Evolutionary conservation across 2,329 filamentous ascomycete species (phyloP).

Genomic region (Paecilomyces sp.): DNA sequence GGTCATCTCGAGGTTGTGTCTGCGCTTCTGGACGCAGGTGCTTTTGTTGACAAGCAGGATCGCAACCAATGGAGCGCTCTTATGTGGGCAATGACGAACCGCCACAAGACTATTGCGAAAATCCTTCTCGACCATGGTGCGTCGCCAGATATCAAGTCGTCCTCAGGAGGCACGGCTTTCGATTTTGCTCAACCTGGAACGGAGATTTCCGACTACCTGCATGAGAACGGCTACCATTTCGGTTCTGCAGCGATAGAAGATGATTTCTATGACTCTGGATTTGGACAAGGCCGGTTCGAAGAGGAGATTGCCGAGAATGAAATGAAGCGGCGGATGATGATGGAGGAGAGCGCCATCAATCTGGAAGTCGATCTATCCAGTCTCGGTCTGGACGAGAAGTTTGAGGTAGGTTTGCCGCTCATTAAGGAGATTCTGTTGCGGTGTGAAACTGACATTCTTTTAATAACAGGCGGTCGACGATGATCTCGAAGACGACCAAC

Average conservation of each 20-base stretch:
- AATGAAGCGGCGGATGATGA: conserved; percentile 84
- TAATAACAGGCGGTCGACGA: conserved; percentile 46
- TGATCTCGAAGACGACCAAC: conserved; percentile 78
- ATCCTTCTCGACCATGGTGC: conserved; percentile 85
- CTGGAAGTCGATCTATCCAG: conserved; percentile 94
- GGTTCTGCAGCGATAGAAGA: conserved; percentile 45
- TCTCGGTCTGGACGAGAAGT: conserved; percentile 89
- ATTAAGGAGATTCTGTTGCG: background rate
- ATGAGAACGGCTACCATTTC: conserved; percentile 80
- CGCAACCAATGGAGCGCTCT: conserved; percentile 94
- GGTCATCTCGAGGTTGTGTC: conserved; percentile 85
- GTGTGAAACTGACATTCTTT: background rate
- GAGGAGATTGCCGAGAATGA: conserved; percentile 97
- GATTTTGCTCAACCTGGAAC: conserved; percentile 94
- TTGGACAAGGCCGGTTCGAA: conserved; percentile 89
- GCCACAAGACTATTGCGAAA: conserved; percentile 94
- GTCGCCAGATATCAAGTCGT: conserved; percentile 92
- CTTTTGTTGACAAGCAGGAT: conserved; percentile 86
- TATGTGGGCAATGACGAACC: conserved; percentile 99
- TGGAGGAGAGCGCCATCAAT: conserved; percentile 97
- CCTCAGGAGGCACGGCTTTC: conserved; percentile 85
- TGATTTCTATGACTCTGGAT: conserved; percentile 90
- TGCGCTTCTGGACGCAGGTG: conserved; percentile 75
- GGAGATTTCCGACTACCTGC: conserved; percentile 91
- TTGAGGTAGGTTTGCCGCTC: conserved; percentile 57